Conservation (phyloP, 768 basidiomycete species). For the Lentinula raphanica region DNA sequence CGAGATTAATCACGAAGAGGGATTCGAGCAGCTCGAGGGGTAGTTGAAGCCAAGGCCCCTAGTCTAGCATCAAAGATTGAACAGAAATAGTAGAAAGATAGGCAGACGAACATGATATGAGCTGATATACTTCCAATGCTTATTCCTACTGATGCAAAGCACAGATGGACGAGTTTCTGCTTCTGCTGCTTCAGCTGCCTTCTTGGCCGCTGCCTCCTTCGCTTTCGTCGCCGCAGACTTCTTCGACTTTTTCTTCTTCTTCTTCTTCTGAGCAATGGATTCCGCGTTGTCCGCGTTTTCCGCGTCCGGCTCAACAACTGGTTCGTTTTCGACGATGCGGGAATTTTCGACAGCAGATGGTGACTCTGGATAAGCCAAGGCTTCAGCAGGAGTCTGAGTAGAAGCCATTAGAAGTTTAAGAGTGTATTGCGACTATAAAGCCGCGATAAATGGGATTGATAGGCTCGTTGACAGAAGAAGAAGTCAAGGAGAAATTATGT, state of each 20-base stretch:
- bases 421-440: background rate
- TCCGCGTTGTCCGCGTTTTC: background rate
- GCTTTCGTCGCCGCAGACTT: conserved; percentile 48
- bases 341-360: background rate
- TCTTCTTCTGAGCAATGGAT: conserved; percentile 48
- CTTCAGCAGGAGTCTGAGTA: background rate
- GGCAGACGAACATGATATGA: conserved; percentile 71
- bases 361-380: background rate
- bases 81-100: background rate
- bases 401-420: background rate
- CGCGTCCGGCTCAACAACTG: background rate
- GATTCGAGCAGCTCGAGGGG: conserved; percentile 84
- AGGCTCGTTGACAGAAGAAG: background rate
- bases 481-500: background rate
- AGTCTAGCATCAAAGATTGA: background rate
- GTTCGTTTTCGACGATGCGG: background rate
- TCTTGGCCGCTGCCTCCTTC: conserved; percentile 23
- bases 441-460: background rate
- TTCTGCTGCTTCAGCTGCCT: conserved; percentile 25
- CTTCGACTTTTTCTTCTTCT: conserved; percentile 63
- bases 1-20: conserved; percentile 69
- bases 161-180: conserved; percentile 53
- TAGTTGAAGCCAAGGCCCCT: conserved; percentile 92
- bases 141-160: conserved; percentile 86
- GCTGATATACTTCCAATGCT: conserved; percentile 92